phyloP scores from a whole-genome alignment of 2,329 filamentous ascomycete species.

The Colletotrichum chrysophilum region DNA sequence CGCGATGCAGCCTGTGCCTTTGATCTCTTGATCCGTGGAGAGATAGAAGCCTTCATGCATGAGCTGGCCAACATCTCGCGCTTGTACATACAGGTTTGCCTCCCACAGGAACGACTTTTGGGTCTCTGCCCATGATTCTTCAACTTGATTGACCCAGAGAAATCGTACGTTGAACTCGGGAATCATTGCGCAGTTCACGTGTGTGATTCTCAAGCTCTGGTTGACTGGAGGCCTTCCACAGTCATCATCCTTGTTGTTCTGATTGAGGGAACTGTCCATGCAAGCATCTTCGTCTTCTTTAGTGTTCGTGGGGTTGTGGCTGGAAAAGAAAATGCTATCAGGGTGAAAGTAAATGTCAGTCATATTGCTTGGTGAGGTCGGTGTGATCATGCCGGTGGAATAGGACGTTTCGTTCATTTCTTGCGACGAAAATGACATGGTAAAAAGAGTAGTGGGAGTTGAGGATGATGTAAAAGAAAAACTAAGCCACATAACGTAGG shows the following conservation, averaged over 20 bases:
- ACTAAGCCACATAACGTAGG: background rate
- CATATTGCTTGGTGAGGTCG: background rate
- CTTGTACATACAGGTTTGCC: background rate
- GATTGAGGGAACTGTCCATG: background rate
- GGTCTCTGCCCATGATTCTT: background rate
- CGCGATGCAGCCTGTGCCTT: background rate
- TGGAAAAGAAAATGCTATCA: background rate
- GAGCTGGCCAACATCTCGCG: no score
- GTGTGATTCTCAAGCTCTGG: background rate
- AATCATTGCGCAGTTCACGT: background rate
- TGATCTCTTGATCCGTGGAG: background rate
- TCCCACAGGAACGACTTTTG: background rate
- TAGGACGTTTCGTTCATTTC: background rate
- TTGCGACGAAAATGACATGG: background rate
- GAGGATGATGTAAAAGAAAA: background rate
- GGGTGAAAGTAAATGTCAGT: background rate
- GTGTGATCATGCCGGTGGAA: background rate
- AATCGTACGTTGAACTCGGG: background rate
- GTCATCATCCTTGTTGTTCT: background rate
- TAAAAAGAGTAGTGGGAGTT: background rate
- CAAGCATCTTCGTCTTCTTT: background rate
- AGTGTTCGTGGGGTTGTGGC: background rate
- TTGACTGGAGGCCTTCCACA: background rate
- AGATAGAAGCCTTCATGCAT: background rate
- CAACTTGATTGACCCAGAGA: background rate